Percentiles rank a stretch among this genome's conserved stretches.
phyloP scores from a whole-genome alignment of 352 stramenopile species.

The Globisporangium uncinulatum region DNA sequence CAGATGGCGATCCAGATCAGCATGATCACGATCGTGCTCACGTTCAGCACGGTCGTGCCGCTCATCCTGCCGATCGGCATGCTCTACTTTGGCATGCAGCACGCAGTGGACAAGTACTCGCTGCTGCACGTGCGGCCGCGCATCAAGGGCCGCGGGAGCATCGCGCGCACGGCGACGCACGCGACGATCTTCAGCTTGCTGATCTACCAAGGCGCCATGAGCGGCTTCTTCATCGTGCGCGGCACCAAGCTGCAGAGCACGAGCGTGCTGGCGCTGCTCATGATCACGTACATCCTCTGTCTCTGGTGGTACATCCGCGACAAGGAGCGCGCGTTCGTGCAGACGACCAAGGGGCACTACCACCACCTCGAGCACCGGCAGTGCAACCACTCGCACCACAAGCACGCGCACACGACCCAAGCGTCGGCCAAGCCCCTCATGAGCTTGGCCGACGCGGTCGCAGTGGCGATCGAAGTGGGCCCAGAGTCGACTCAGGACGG shows the following conservation, averaged over 20 bases:
- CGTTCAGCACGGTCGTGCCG: slow-evolving; percentile 82
- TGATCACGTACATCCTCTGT: slow-evolving; percentile 77
- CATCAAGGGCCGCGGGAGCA: slow-evolving; percentile 80
- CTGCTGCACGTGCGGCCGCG: slow-evolving; percentile 71
- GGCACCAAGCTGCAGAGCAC: slow-evolving; percentile 71
- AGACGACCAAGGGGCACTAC: slow-evolving; percentile 28
- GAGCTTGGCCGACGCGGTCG: slow-evolving; percentile 10
- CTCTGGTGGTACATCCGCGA: slow-evolving; percentile 83
- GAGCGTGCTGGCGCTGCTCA: slow-evolving; percentile 66
- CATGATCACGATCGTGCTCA: slow-evolving; percentile 75
- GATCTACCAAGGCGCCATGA: slow-evolving; percentile 80
- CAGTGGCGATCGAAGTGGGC: slow-evolving; percentile 6
- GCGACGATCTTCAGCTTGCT: slow-evolving; percentile 75
- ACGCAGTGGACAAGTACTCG: slow-evolving; percentile 82
- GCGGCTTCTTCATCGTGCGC: slow-evolving; percentile 76
- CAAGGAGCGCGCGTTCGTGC: slow-evolving; percentile 64
- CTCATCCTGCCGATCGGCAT: slow-evolving; percentile 74
- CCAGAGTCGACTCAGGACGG: background rate
- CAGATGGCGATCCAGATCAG: slow-evolving; percentile 83
- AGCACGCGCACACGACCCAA: slow-evolving; percentile 13
- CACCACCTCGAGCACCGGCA: slow-evolving; percentile 30
- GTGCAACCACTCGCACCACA: slow-evolving; percentile 34
- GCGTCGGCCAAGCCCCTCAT: slow-evolving; percentile 2
- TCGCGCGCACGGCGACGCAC: slow-evolving; percentile 75
- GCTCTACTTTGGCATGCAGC: slow-evolving; percentile 84